Evolutionary conservation across 371 early-diverging fungal species (phyloP).

Genomic region (Lichtheimia ornata): DNA sequence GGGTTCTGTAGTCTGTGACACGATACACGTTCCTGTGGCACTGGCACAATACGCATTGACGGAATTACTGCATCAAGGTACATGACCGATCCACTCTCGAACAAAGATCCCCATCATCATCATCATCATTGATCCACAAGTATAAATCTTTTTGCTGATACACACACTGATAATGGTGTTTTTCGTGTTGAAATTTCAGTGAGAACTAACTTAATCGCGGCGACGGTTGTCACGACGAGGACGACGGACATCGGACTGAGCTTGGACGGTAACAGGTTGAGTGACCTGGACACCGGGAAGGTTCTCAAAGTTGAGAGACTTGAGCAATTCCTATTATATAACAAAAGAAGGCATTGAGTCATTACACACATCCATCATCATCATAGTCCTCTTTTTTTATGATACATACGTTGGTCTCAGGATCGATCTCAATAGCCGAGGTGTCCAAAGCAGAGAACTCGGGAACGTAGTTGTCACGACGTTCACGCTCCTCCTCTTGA

Average conservation of each 20-base stretch:
- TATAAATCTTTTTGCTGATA: too few relatives aligned
- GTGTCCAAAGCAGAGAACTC: slow-evolving; percentile 98
- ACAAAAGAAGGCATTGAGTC: slow-evolving; percentile 17
- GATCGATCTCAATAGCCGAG: slow-evolving; percentile 94
- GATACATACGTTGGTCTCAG: slow-evolving; percentile 78
- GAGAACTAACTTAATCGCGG: neutral
- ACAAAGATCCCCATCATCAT: too few relatives aligned
- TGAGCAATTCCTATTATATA: slow-evolving; percentile 81
- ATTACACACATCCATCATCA: slow-evolving; percentile 6
- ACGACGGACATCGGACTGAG: slow-evolving; percentile 26
- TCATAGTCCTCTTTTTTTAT: too few relatives aligned
- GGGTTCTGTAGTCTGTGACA: too few relatives aligned
- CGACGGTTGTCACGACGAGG: slow-evolving; percentile 42
- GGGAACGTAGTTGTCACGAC: slow-evolving; percentile 99
- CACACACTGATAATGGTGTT: too few relatives aligned
- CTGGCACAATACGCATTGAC: too few relatives aligned
- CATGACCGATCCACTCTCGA: too few relatives aligned
- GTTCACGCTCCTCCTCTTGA: slow-evolving; percentile 99
- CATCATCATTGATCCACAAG: too few relatives aligned
- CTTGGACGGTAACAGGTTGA: slow-evolving; percentile 42
- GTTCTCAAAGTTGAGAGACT: slow-evolving; percentile 93
- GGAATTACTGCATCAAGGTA: too few relatives aligned
- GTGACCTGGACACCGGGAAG: slow-evolving; percentile 72
- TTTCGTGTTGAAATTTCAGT: too few relatives aligned
- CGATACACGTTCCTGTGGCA: too few relatives aligned